These are phyloP conservation scores for Trichoderma orchidacearum DNA, from an alignment of 495 filamentous ascomycete species.

Conservation along the genomic window DNA sequence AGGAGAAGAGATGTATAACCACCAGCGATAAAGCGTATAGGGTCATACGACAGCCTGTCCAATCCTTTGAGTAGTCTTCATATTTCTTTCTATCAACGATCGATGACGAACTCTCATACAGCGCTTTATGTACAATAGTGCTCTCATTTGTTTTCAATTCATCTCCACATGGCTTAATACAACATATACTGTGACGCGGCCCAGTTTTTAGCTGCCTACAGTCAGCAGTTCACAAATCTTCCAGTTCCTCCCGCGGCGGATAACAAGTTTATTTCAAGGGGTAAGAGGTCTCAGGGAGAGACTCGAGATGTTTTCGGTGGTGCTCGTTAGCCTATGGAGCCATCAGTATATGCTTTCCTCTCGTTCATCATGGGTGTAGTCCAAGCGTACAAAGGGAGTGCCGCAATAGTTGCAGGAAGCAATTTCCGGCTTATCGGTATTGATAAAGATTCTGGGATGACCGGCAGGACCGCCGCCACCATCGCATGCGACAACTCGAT, in stretches of 20 bases:
- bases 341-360: neutral
- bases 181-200: neutral
- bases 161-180: neutral
- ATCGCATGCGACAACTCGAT: conserved; percentile 71
- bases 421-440: conserved; percentile 93
- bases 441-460: conserved; percentile 92
- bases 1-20: too few relatives aligned
- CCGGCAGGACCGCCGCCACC: conserved; percentile 87
- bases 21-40: too few relatives aligned
- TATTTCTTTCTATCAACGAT: too few relatives aligned
- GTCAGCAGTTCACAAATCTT: neutral
- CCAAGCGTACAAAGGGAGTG: conserved; percentile 73
- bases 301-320: conserved; percentile 67
- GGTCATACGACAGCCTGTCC: too few relatives aligned
- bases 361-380: neutral
- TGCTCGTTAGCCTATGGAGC: conserved; percentile 67
- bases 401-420: conserved; percentile 84
- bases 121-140: neutral
- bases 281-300: conserved; percentile 63
- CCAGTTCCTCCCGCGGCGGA: neutral
- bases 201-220: neutral
- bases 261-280: conserved; percentile 23
- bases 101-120: neutral
- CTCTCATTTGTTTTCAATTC: neutral
- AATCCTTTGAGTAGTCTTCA: too few relatives aligned